These are phyloP conservation scores for Aphanomyces cochlioides DNA, from an alignment of 352 stramenopile genomes.

Conservation along the genomic window DNA sequence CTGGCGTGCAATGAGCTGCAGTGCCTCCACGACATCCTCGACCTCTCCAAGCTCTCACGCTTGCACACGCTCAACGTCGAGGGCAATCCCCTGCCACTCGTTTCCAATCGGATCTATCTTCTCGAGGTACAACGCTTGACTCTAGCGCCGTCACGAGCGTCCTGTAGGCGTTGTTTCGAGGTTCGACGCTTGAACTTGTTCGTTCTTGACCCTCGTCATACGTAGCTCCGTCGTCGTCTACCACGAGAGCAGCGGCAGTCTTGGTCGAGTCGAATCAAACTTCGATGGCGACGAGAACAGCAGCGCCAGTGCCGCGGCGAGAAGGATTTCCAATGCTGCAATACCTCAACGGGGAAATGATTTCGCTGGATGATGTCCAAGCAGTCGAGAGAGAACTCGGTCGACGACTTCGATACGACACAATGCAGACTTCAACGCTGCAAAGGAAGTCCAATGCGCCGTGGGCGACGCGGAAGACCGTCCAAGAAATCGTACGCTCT, in stretches of 20 bases:
- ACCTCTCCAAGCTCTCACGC: slow-evolving; percentile 41
- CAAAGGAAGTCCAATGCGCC: not conserved
- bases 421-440: not conserved
- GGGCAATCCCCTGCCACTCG: slow-evolving; percentile 56
- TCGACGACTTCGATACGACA: slow-evolving; percentile 46
- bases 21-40: slow-evolving; percentile 61
- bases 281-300: not conserved
- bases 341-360: slow-evolving; percentile 55
- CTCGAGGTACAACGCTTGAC: slow-evolving; percentile 41
- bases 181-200: no score
- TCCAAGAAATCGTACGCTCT: slow-evolving; percentile 7
- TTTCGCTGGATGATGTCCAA: slow-evolving; percentile 48
- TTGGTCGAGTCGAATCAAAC: not conserved
- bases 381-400: slow-evolving; percentile 53
- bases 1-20: slow-evolving; percentile 56
- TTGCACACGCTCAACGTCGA: slow-evolving; percentile 54
- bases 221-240: no score
- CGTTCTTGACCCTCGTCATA: no score
- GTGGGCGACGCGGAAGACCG: slow-evolving; percentile 3
- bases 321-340: slow-evolving; percentile 63
- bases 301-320: slow-evolving; percentile 41
- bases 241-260: no score
- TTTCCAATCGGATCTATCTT: slow-evolving; percentile 65
- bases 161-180: no score
- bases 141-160: not conserved